phyloP scores from a whole-genome alignment of 2,329 filamentous ascomycete species.

The Verticillium longisporum region DNA sequence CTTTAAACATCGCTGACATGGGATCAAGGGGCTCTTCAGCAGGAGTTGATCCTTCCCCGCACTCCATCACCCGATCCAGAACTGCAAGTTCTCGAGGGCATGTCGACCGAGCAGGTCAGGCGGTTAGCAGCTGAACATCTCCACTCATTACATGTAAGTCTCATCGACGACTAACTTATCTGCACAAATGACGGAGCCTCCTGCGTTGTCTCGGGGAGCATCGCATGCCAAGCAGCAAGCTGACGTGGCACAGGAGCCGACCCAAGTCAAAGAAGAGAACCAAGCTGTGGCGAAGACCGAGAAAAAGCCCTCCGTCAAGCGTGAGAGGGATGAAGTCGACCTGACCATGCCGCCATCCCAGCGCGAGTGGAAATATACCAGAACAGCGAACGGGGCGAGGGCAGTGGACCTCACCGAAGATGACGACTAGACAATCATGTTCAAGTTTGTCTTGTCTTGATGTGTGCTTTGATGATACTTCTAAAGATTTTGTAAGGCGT shows the following conservation, averaged over 20 bases:
- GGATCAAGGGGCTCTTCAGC: conserved; percentile 12
- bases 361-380: conserved; percentile 10
- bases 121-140: conserved; percentile 8
- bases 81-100: background rate
- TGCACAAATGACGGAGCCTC: too few relatives aligned
- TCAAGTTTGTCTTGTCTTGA: background rate
- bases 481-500: too few relatives aligned
- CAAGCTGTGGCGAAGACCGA: conserved; percentile 1
- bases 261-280: background rate
- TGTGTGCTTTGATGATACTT: background rate
- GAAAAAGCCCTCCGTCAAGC: conserved; percentile 2
- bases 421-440: background rate
- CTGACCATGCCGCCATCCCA: conserved; percentile 6
- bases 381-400: conserved; percentile 5
- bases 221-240: too few relatives aligned
- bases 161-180: too few relatives aligned
- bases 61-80: conserved; percentile 9
- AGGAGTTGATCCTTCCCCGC: conserved; percentile 12
- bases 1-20: background rate
- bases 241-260: background rate
- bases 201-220: too few relatives aligned
- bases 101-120: conserved; percentile 8
- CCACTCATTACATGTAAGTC: conserved; percentile 5
- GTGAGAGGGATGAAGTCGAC: conserved; percentile 8
- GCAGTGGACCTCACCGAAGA: conserved; percentile 13